Conservation (phyloP, 352 stramenopile genomes). For the Phytophthora meadii region DNA sequence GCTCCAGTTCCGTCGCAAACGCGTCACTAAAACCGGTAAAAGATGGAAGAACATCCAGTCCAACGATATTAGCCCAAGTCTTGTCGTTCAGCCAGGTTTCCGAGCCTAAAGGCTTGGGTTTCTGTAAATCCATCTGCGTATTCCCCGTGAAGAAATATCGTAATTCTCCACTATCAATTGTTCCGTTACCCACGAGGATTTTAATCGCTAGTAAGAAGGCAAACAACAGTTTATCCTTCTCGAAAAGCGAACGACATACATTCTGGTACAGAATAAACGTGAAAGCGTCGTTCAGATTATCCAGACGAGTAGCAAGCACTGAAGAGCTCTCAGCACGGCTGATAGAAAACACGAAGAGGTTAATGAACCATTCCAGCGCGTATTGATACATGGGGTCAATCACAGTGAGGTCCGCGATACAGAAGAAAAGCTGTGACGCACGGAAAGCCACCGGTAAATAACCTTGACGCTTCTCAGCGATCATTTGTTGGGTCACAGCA, state of each 20-base stretch:
- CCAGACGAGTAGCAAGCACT: constrained; percentile 82
- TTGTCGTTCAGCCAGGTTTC: constrained; percentile 89
- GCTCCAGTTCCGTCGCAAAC: constrained; percentile 57
- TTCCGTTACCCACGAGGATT: constrained; percentile 85
- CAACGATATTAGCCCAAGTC: constrained; percentile 90
- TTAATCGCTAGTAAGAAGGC: constrained; percentile 94
- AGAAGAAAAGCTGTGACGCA: constrained; percentile 95
- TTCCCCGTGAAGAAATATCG: constrained; percentile 94
- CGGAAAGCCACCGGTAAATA: constrained; percentile 94
- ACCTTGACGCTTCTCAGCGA: constrained; percentile 90
- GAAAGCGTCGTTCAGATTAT: constrained; percentile 94
- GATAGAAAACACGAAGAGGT: constrained; percentile 94
- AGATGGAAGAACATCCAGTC: constrained; percentile 64
- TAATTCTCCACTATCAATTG: constrained; percentile 83
- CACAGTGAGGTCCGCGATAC: constrained; percentile 91
- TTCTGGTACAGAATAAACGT: constrained; percentile 95
- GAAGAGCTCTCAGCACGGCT: constrained; percentile 78
- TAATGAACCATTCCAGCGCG: constrained; percentile 96
- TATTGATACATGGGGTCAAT: constrained; percentile 98
- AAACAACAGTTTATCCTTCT: constrained; percentile 97
- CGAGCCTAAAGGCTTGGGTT: constrained; percentile 67
- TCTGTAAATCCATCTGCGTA: constrained; percentile 90
- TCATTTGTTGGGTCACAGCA: constrained; percentile 92
- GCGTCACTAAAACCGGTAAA: constrained; percentile 60
- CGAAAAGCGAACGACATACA: constrained; percentile 96